These are phyloP conservation scores for Centaurea solstitialis DNA, from an alignment of 129 eudicot species.

Conservation along the genomic window DNA sequence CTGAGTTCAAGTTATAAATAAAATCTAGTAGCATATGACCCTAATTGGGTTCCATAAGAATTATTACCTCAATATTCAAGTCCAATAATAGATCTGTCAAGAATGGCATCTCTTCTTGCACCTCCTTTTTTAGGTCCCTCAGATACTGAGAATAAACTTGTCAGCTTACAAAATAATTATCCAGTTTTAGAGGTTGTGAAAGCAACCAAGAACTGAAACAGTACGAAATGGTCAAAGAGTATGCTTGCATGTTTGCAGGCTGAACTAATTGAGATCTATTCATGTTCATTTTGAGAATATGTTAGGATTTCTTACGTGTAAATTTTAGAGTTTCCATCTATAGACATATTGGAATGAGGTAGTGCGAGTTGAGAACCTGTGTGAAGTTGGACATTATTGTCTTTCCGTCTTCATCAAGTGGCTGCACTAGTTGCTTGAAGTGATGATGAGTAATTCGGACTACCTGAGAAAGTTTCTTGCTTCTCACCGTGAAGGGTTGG, in stretches of 20 bases:
- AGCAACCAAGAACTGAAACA: background rate
- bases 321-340: conserved; percentile 1
- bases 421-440: conserved; percentile 75
- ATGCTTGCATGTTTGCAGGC: conserved; percentile 1
- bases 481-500: conserved; percentile 86
- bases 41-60: background rate
- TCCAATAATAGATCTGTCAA: conserved; percentile 54
- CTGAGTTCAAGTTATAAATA: background rate
- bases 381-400: conserved; percentile 62
- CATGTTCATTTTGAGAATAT: background rate
- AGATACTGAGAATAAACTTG: conserved; percentile 53
- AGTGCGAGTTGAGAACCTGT: conserved; percentile 46
- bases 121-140: conserved; percentile 65
- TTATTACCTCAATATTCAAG: conserved; percentile 60
- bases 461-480: conserved; percentile 83
- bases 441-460: conserved; percentile 75
- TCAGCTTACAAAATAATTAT: background rate
- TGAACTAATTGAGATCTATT: background rate
- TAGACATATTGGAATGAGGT: background rate
- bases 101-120: conserved; percentile 69
- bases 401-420: conserved; percentile 53
- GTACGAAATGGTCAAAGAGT: background rate
- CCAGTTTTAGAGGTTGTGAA: background rate
- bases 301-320: background rate
- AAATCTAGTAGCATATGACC: background rate